Percentiles rank a stretch among this genome's conserved stretches.
These are phyloP conservation scores for Melanomma pulvis-pyrius DNA, from an alignment of 495 filamentous ascomycete genomes.

Conservation along the genomic window DNA sequence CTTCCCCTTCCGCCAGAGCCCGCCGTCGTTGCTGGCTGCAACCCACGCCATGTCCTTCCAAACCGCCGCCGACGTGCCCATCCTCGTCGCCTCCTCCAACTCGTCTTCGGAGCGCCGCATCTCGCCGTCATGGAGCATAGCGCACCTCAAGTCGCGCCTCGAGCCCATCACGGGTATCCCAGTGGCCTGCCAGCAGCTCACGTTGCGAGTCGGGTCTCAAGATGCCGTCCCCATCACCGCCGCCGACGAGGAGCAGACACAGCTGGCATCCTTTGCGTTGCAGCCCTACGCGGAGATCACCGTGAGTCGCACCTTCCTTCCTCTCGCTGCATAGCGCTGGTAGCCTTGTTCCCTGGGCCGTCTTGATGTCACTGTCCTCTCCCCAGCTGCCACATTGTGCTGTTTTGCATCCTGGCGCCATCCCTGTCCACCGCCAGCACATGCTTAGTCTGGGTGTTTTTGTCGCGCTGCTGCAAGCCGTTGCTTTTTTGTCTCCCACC, in stretches of 20 bases:
- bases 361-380: slow-evolving; percentile 18
- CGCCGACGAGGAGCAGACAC: slow-evolving; percentile 66
- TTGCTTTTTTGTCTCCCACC: no score
- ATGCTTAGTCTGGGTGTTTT: neutral
- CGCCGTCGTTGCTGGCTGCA: neutral
- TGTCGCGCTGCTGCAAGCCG: neutral
- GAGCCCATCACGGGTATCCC: slow-evolving; percentile 94
- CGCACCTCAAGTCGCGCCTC: slow-evolving; percentile 82
- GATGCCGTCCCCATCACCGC: slow-evolving; percentile 61
- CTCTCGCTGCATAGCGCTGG: slow-evolving; percentile 4
- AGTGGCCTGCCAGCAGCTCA: slow-evolving; percentile 74
- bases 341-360: slow-evolving; percentile 16
- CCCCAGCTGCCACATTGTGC: slow-evolving; percentile 32
- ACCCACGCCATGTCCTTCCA: slow-evolving; percentile 48
- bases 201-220: slow-evolving; percentile 60
- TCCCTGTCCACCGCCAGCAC: slow-evolving; percentile 19
- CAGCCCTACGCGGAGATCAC: slow-evolving; percentile 74
- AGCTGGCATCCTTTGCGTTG: slow-evolving; percentile 64
- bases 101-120: slow-evolving; percentile 81
- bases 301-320: slow-evolving; percentile 56
- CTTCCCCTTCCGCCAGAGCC: slow-evolving; percentile 10
- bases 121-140: slow-evolving; percentile 88
- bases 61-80: slow-evolving; percentile 77
- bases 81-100: slow-evolving; percentile 79
- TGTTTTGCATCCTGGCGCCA: slow-evolving; percentile 9